Evolutionary conservation across 2,329 filamentous ascomycete genomes (phyloP), one percentile per base, ranked within the genome.

Genomic region (Aspergillus piperis): DNA sequence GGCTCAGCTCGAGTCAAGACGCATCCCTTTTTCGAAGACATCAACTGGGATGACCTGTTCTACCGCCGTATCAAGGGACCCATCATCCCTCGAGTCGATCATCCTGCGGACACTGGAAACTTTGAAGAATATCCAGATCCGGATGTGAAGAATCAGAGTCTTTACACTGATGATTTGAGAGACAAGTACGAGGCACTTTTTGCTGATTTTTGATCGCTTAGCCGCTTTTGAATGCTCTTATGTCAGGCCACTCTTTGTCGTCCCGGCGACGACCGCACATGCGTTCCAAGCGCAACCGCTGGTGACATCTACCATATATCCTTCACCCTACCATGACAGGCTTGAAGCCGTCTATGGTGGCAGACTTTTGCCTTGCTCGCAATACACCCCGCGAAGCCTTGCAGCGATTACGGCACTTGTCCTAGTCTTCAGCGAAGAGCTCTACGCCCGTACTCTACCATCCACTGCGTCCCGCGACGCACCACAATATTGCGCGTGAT

Each of bases 11-110:
- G 83, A 57, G 85, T 89, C 56, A 87, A 86, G 71, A 73, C 80
- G 8, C 86, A 89, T 67, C 81, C 84, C 5, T 89, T 87, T 78
- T 89, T 88, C 71, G 77, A 81, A 58, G 77, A 80, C 38, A 82
- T 88, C 57, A 81, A 86, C 67, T 89, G 86, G 86, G 83, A 88
- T 59, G 83, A 83, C 38, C 71, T 89, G 56, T 88, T 86, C 68
- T 80, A 86, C 64, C 81, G 84, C 48, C 81, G 82, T 63, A 77
- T 83, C 60, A 81, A 86, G 63, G 86, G 86, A 0, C 86, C 86
- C 2, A 88, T 88, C 59, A 80, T 88, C 57, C 86, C 86, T 17
- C 81, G 85, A 68, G 77, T 88, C 51, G 78, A 82, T 57, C 82
- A 85, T 50, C 80, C 84, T 1, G 85, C 85, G 6, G 86, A 89